Base-by-base conservation (phyloP, 2,329 filamentous ascomycete genomes). In the Exophiala calicioides region DNA sequence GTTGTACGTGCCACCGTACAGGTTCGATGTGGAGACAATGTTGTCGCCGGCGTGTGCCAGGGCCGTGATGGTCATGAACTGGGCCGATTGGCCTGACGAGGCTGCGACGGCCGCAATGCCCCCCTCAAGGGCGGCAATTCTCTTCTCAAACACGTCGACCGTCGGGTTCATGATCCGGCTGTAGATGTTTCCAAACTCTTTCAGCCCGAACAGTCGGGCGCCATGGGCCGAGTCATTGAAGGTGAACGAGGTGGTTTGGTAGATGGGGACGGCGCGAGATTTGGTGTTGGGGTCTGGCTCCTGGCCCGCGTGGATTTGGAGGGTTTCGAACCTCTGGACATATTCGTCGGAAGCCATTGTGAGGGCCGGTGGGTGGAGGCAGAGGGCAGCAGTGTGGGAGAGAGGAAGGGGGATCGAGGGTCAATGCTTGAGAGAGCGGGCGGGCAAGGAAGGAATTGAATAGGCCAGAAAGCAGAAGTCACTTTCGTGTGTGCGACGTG, bases 181-280 rank as follows among this genome's bases (percentile, higher is more conserved):
- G 78, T 98, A 98, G 68, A 97, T 95, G 73, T 97, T 97, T 71
- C 90, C 93, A 62, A 88, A 86, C 72, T 97, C 90, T 75, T 97
- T 94, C 69, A 98, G 87, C 65, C 89, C 88, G 66, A 98, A 98
- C 31, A 98, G 84, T 67, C 90, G 84, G 45, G 93, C 93, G 53
- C 89, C 93, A 64, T 97, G 93, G 38, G 90, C 91, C 40, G 89
- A 95, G 74, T 97, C 88, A 80, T 97, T 86, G 80, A 98, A 98
- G 42, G 82, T 82, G 70, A 77, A 98, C 62, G 89, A 95, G n/a
- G 85, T 91, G 4, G 90, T 90, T 10, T 91, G 90, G 67, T 97
- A 97, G 65, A 98, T 97, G 43, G 93, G 93, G 6, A 96, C 90
- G 35, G 91, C 93, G 61, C 93, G 83, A 19, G 93, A 79, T 51